Percentiles rank a stretch among this genome's conserved stretches.
phyloP scores from a whole-genome alignment of 345 rosid species.

The Brassica cretica region DNA sequence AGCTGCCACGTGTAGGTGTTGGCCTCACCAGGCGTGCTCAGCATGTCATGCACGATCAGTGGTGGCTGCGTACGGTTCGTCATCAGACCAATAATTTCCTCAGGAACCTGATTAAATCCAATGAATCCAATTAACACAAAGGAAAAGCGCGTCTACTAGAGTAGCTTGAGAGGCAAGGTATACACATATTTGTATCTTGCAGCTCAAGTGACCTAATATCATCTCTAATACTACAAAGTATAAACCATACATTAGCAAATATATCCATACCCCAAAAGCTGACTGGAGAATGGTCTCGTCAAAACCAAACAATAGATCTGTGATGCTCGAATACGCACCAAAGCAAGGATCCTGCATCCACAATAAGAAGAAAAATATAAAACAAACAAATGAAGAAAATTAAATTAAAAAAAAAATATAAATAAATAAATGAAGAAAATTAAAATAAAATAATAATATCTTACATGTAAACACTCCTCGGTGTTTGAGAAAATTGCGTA shows the following conservation, averaged over 20 bases:
- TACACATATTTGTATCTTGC: neutral
- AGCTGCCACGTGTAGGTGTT: constrained; percentile 28
- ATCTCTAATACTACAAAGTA: neutral
- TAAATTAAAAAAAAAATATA: neutral
- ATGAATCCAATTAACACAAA: neutral
- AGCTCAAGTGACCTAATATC: neutral
- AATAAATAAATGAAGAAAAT: no score
- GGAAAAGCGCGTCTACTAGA: neutral
- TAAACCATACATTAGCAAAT: neutral
- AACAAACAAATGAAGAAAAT: no score
- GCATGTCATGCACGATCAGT: constrained; percentile 40
- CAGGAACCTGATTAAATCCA: constrained; percentile 46
- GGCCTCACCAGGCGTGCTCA: constrained; percentile 14
- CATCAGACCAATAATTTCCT: constrained; percentile 42
- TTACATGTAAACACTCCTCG: constrained; percentile 57
- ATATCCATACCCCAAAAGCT: constrained; percentile 62
- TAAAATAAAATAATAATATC: neutral
- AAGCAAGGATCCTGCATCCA: constrained; percentile 59
- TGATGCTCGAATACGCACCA: constrained; percentile 74
- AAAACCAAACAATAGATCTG: constrained; percentile 67
- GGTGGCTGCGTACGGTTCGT: constrained; percentile 41
- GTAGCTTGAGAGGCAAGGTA: constrained; percentile 16
- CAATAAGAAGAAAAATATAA: neutral
- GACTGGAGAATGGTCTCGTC: constrained; percentile 55
- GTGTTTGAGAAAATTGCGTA: constrained; percentile 64